Evolutionary conservation across 2,329 filamentous ascomycete species (phyloP), one percentile per base, ranked within the genome.

Genomic region (Aspergillus sergii): DNA sequence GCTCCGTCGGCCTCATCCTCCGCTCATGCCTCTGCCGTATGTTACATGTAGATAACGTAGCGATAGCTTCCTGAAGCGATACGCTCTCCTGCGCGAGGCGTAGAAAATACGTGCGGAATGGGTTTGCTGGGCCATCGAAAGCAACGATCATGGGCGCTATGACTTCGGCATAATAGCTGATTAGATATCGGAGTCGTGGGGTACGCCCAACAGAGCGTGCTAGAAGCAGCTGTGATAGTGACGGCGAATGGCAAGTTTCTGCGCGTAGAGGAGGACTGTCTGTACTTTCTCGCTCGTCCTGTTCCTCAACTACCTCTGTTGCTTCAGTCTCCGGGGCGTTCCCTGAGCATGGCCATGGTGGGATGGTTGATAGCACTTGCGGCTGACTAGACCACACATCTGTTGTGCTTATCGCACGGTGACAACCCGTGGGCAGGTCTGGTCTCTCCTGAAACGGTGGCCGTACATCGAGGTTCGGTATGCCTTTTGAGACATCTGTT

Each of bases 131-230:
- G 12, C 89, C 89, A 75, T 98, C 94, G 76, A 97, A 93, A 69
- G 93, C 92, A 57, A 97, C 93, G 78, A 97, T 91, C 63, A 93
- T 92, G 6, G 92, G 92, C 69, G 93, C 95, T 81, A 98, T 94
- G 73, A 92, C 91, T 77, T 93, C 93, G 74, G 94, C 90, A 79
- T 96, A 97, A 79, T 97, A 97, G 75, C 96, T 91, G 82, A 97
- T 90, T 74, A 97, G 90, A 78, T 91, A 96, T 68, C 91, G 90
- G 82, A 96, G 90, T 73, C 93, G 91, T 63, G 90, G 88, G 64
- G 92, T 88, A 81, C 77, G 90, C 81, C 75, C 86, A 74, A 84
- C 83, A 83, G 81, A 86, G 58, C 78, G 71, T 43, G 75, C 72
- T 21, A 77, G 65, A 21, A 79, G 71, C n/a, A 77, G 64, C 41